Base-by-base conservation (phyloP, 371 early-diverging fungal species). In the Mucor saturninus region DNA sequence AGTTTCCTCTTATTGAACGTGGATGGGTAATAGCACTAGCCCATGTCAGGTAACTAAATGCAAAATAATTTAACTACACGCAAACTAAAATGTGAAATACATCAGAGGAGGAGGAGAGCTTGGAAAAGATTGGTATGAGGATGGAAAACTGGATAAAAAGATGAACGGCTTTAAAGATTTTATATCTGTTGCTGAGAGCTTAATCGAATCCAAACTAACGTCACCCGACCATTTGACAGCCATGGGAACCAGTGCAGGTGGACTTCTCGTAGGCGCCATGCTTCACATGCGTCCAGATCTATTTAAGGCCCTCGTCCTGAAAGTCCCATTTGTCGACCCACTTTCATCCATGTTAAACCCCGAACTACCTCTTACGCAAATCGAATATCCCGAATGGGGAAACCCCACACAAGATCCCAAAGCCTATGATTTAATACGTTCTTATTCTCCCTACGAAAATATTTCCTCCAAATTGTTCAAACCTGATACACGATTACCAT, bases 311-410 rank as follows among this genome's bases (percentile, higher is more conserved):
- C 80, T 93, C 3, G 77, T 93, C 14, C 74, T 94, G 28, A 85
- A 89, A n/a, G 93, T 91, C 0, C 95, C 96, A 0, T 95, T 95
- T 76, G 79, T 94, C 5, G 95, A 94, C 58, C 93, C 93, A 11
- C 75, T 94, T 29, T 86, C 90, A 2, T 76, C 93, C 39, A 91
- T 95, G 93, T 73, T 93, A 32, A 83, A 89, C 43, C 85, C 88
- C 7, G 71, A 83, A 54, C 76, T 90, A 8, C 95, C 96, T 1
- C 64, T 95, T 2, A 90, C 96, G 4, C 75, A 81, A 46, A 86
- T 90, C 39, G 96, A 95, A 65, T 86, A 83, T 52, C 77, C 85
- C 8, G 96, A 95, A 65, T 95, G 96, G 96, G 96, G 96, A 0
- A 88, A 94, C 67, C 93, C 93, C 11, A 64, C 83, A 0, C 67